Conservation (phyloP, 305 asterid species). For the Rubia peregrina region DNA sequence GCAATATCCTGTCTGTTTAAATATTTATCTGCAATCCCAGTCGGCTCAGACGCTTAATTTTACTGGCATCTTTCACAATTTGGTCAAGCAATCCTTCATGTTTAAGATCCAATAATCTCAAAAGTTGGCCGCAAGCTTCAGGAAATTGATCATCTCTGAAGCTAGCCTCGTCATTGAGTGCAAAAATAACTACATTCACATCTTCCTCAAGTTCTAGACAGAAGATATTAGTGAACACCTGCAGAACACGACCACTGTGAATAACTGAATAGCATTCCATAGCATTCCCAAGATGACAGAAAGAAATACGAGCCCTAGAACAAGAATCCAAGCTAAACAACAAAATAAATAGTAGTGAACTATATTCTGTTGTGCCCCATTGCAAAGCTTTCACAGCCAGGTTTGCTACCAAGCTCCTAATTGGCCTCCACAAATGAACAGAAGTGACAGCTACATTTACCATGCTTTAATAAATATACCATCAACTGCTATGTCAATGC, state of each 20-base stretch:
- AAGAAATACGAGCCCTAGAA: not conserved
- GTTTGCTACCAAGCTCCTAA: constrained; percentile 2
- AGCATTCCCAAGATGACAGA: not conserved
- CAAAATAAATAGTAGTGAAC: not conserved
- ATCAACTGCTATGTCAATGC: not conserved
- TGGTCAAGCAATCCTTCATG: constrained; percentile 33
- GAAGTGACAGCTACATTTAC: not conserved
- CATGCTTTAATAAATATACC: not conserved
- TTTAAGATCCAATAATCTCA: constrained; percentile 33
- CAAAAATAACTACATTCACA: constrained; percentile 76
- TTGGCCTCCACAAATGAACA: not conserved
- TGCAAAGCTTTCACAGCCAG: no score
- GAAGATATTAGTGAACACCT: constrained; percentile 67
- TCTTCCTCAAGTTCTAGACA: constrained; percentile 80
- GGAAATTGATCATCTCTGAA: constrained; percentile 36
- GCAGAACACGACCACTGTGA: constrained; percentile 20
- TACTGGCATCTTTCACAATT: constrained; percentile 34
- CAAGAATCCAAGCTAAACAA: not conserved
- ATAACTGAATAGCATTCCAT: constrained; percentile 3
- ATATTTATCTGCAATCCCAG: constrained; percentile 3
- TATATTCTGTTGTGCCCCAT: not conserved
- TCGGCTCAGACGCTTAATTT: constrained; percentile 38
- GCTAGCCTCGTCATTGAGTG: constrained; percentile 40
- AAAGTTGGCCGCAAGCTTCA: constrained; percentile 38
- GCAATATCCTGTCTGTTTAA: not conserved